phyloP scores from a whole-genome alignment of 441 rosid species.

The Hura crepitans region DNA sequence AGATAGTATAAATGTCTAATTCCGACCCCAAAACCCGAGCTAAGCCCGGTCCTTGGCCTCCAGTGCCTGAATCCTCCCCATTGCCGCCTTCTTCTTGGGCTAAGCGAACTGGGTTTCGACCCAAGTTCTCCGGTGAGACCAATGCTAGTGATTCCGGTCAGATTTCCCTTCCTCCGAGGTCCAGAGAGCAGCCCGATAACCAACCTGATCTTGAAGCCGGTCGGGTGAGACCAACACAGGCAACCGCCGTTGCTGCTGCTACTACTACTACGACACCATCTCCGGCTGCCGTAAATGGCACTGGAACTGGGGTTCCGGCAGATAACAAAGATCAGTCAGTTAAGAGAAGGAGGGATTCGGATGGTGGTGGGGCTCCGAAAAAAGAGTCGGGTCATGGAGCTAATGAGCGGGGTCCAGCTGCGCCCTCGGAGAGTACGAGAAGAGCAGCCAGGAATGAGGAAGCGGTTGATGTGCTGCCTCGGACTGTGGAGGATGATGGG shows the following conservation, averaged over 20 bases:
- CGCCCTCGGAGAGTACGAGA: conserved; percentile 37
- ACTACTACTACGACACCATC: conserved; percentile 13
- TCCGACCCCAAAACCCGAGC: conserved; percentile 69
- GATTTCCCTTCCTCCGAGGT: conserved; percentile 44
- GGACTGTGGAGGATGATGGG: conserved; percentile 58
- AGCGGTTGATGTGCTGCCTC: conserved; percentile 55
- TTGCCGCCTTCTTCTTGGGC: conserved; percentile 95
- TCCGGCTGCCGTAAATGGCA: conserved; percentile 31
- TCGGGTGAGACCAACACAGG: conserved; percentile 29
- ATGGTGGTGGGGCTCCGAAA: conserved; percentile 42
- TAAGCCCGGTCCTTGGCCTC: conserved; percentile 67
- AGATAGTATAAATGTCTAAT: conserved; percentile 43
- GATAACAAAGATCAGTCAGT: conserved; percentile 51
- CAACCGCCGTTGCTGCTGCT: conserved; percentile 9
- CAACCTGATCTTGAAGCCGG: conserved; percentile 75
- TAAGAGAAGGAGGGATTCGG: conserved; percentile 82
- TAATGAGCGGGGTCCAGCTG: conserved; percentile 38
- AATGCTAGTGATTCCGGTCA: conserved; percentile 77
- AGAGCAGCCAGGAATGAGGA: conserved; percentile 61
- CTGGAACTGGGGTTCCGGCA: conserved; percentile 12
- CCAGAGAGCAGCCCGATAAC: conserved; percentile 36
- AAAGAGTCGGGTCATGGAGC: conserved; percentile 30
- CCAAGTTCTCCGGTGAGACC: conserved; percentile 92
- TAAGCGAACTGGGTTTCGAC: conserved; percentile 81
- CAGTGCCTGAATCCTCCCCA: conserved; percentile 61